phyloP scores from a whole-genome alignment of 2,329 filamentous ascomycete genomes.

The Aspergillus carbonarius region DNA sequence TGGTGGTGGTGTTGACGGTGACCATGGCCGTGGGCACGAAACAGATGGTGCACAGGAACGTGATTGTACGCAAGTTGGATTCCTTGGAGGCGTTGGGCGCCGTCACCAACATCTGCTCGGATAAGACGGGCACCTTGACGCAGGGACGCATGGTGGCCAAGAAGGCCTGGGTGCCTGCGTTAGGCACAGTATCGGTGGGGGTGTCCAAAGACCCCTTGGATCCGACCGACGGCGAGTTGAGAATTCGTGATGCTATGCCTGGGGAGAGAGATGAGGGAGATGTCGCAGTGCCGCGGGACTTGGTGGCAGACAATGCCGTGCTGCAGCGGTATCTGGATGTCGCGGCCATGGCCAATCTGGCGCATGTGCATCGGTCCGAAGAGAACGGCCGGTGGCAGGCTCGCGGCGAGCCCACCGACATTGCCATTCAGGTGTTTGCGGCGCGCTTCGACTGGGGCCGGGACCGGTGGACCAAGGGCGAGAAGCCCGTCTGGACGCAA shows the following conservation, averaged over 20 bases:
- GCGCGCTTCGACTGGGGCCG: slow-evolving; percentile 66
- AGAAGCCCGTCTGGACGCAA: slow-evolving; percentile 55
- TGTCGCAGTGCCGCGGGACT: neutral
- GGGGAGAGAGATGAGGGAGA: neutral
- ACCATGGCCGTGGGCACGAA: slow-evolving; percentile 65
- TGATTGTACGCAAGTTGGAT: slow-evolving; percentile 59
- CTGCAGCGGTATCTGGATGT: slow-evolving; percentile 61
- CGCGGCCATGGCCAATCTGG: slow-evolving; percentile 65
- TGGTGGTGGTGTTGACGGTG: slow-evolving; percentile 67
- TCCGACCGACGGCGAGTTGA: slow-evolving; percentile 53
- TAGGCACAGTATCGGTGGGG: slow-evolving; percentile 59
- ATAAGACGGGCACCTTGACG: slow-evolving; percentile 62
- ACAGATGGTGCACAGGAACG: slow-evolving; percentile 56
- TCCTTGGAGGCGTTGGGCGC: slow-evolving; percentile 62
- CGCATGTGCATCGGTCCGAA: slow-evolving; percentile 58
- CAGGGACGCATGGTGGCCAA: slow-evolving; percentile 65
- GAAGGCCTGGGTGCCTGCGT: slow-evolving; percentile 58
- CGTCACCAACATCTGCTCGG: slow-evolving; percentile 59
- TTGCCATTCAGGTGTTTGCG: slow-evolving; percentile 73
- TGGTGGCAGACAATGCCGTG: slow-evolving; percentile 11
- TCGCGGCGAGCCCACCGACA: slow-evolving; percentile 68
- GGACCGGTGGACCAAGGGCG: slow-evolving; percentile 51
- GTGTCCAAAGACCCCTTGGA: slow-evolving; percentile 57
- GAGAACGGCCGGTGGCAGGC: slow-evolving; percentile 59
- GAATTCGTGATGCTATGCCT: slow-evolving; percentile 30